A percentile compares a stretch with the other conserved stretches of the same genome.
phyloP scores from a whole-genome alignment of 1,284 basidiomycete species.

The Marasmius fiardii region DNA sequence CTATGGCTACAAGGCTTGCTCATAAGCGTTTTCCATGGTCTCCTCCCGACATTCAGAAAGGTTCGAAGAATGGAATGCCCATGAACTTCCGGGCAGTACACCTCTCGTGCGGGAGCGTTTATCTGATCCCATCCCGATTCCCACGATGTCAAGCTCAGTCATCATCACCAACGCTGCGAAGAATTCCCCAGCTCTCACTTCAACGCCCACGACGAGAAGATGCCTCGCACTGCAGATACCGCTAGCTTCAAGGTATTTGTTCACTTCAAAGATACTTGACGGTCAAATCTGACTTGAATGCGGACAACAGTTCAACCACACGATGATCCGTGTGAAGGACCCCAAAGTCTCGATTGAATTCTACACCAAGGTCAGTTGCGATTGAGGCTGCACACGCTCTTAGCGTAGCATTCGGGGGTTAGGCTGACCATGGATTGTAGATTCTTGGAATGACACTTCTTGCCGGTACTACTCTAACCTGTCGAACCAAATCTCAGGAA shows the following conservation, averaged over 20 bases:
- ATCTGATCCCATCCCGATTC: background rate
- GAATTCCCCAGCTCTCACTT: slow-evolving; percentile 6
- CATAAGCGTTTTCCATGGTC: too few relatives aligned
- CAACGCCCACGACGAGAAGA: slow-evolving; percentile 26
- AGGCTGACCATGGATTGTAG: slow-evolving; percentile 26
- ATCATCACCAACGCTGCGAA: background rate
- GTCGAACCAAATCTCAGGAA: background rate
- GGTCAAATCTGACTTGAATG: background rate
- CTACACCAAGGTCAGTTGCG: slow-evolving; percentile 60
- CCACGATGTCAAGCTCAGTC: background rate
- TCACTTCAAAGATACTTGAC: slow-evolving; percentile 1
- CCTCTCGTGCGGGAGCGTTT: too few relatives aligned
- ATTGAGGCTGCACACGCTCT: too few relatives aligned
- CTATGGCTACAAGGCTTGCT: too few relatives aligned
- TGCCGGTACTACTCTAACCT: slow-evolving; percentile 43
- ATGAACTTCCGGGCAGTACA: too few relatives aligned
- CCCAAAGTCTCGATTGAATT: slow-evolving; percentile 76
- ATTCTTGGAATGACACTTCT: slow-evolving; percentile 87
- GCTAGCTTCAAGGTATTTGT: slow-evolving; percentile 59
- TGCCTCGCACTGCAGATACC: slow-evolving; percentile 66
- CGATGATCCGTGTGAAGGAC: slow-evolving; percentile 90
- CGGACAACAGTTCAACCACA: slow-evolving; percentile 81
- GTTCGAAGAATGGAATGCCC: too few relatives aligned
- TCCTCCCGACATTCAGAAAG: too few relatives aligned
- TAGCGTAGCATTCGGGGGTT: too few relatives aligned